Base-by-base conservation (phyloP, 352 stramenopile species). In the Thraustotheca clavata region DNA sequence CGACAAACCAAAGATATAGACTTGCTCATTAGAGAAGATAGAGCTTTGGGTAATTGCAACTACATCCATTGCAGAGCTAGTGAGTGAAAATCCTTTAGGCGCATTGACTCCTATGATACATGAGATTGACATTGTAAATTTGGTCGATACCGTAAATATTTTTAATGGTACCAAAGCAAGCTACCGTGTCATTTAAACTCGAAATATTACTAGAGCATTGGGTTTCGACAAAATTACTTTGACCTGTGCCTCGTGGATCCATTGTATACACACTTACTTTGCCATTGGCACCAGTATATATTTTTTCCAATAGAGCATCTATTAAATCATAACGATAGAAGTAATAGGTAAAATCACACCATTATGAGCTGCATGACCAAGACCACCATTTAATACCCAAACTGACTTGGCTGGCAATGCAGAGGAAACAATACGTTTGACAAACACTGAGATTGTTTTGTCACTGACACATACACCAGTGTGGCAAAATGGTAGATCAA, bases 221-320 rank as follows among this genome's bases (percentile, higher is more conserved):
- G 2, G 67, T 69, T 38, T 40, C 59, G 22, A 82, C 26, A 60
- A 54, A 55, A 3, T 39, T 69, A 68, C 74, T 82, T 7, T 69
- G 49, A 3, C 74, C 74, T 1, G 71, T 82, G 55, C 74, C 74
- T 41, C 71, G 74, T 61, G 79, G 72, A 24, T 77, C 71, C 39
- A 76, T 71, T 2, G 74, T 79, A 43, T 88, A 88, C 27, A 86
- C 71, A 49, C 75, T 75, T 16, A 82, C 55, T 0, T 71, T 72
- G 9, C 40, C 55, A 31, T 60, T 60, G 27, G 48, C 39, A 4
- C 35, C 43, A 4, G 48, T 32, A 33, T 61, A 67, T 7, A 36
- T 36, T n/a, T 60, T 22, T 6, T 46, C 29, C 9, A 67, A 26
- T 5, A 24, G 26, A n/a, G 27, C 41, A 20, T 67, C 60, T 3